Evolutionary conservation across 345 rosid genomes (phyloP).

Genomic region (Durio zibethinus): DNA sequence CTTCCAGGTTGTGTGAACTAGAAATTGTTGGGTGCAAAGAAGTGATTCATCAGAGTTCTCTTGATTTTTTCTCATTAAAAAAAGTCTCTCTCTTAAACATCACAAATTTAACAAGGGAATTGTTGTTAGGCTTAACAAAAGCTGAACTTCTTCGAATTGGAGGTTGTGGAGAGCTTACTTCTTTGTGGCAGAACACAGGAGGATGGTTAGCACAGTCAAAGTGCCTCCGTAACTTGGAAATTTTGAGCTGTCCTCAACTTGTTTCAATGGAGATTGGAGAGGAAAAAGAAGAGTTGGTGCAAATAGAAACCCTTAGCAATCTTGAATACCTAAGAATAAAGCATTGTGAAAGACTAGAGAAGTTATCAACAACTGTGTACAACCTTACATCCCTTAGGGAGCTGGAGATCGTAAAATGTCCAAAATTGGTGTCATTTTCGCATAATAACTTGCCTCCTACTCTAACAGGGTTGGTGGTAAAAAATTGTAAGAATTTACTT

Average conservation of each 20-base stretch:
- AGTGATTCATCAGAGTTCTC: not conserved
- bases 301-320: slow-evolving; percentile 6
- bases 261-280: not conserved
- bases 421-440: slow-evolving; percentile 2
- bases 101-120: slow-evolving; percentile 1
- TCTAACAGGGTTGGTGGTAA: slow-evolving; percentile 8
- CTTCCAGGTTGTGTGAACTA: not conserved
- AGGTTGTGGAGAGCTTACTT: not conserved
- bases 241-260: slow-evolving; percentile 1
- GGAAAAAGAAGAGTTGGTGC: not conserved
- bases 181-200: not conserved
- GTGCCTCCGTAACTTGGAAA: not conserved
- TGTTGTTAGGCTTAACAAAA: not conserved
- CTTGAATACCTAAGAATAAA: not conserved
- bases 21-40: slow-evolving; percentile 12
- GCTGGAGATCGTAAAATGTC: slow-evolving; percentile 13
- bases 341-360: slow-evolving; percentile 9
- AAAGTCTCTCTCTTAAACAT: not conserved
- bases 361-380: not conserved
- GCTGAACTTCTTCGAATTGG: not conserved
- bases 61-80: not conserved
- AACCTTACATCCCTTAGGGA: slow-evolving; percentile 13
- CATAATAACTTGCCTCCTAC: slow-evolving; percentile 8
- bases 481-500: slow-evolving; percentile 1
- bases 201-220: not conserved